Base-by-base conservation (phyloP, 164 flowering plant species). In the Stephania japonica region DNA sequence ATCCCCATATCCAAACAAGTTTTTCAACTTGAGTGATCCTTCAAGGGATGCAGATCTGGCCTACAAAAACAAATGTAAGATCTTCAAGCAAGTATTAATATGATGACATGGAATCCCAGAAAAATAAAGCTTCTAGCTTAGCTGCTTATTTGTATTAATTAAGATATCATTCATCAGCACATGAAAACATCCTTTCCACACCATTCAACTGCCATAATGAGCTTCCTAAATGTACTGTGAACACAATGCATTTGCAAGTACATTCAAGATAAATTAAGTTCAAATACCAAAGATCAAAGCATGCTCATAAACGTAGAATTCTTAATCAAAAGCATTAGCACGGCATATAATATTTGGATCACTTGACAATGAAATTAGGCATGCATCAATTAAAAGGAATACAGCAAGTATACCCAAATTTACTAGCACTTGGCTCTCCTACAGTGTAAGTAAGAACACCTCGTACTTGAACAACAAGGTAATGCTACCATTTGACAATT, bases 21-120 rank as follows among this genome's bases (percentile, higher is more conserved):
- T 94, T 79, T 91, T 94, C 79, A 83, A 85, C 85, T 87, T 94
- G 56, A 90, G 75, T 9, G 91, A 82, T 76, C 92, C 99, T 83
- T 92, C 99, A 70, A 91, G 75, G 9, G 96, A 85, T 87, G 91
- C 91, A 49, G 94, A 85, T 80, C 87, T 87, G 75, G 96, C 93
- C 99, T 94, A 81, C 86, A 90, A 78, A 80, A 82, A 64, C 71
- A 81, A 50, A 21, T 66, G 53, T 25, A 27, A 9, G 77, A 23
- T n/a, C 32, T 73, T 27, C 16, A 47, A 76, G 64, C 67, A 56
- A 70, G 18, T 21, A 50, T 73, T 63, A 18, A 10, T 14, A 13
- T 64, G 19, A 47, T 41, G 27, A 62, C 23, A 70, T 75, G 63
- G 26, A n/a, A 62, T 62, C 9, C 24, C 69, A 67, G 38, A 67